Evolutionary conservation across 176 grass and related monocot species (phyloP), one percentile per base, ranked within the genome.

Genomic region (Ensete glaucum): DNA sequence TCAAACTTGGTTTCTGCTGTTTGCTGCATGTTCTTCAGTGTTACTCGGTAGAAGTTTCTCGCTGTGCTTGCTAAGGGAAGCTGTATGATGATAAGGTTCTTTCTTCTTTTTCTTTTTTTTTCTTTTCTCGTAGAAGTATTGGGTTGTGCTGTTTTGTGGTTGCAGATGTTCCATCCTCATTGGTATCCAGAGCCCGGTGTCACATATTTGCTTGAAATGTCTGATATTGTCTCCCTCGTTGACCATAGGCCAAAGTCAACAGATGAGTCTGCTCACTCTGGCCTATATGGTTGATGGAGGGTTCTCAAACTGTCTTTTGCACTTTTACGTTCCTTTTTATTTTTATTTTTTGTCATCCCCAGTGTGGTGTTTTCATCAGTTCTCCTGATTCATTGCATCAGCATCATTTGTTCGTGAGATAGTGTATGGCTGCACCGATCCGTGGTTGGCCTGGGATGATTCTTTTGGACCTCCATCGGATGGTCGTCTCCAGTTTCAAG

Each of bases 341-440:
- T n/a, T n/a, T n/a, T n/a, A n/a, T n/a, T 78, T 52, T 43, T 5
- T 0, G 34, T 43, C 57, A 62, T 53, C 29, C 13, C 29, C 15
- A 9, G 34, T 43, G 34, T 26, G 65, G 6, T 69, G 29, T 69
- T 26, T 50, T 48, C 80, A 76, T 89, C 74, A 63, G 80, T 74
- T 85, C 34, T 88, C 72, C 76, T 82, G 75, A 82, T 79, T 82
- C 52, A 54, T 74, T 74, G 34, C 57, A 24, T 16, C 57, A 57
- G 25, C 9, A 27, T 57, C 13, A 26, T 69, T 70, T 51, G 67
- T 70, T 13, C 34, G 51, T 51, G 67, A 60, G 17, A 70, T n/a
- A n/a, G 5, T 20, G 9, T 70, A 70, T 11, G 67, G 29, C 43
- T 69, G 67, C 50, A 51, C 17, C 51, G 67, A 49, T 50, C 52